Evolutionary conservation across 208 protist genomes (phyloP).

Genomic region (Trypanosoma lewisi): DNA sequence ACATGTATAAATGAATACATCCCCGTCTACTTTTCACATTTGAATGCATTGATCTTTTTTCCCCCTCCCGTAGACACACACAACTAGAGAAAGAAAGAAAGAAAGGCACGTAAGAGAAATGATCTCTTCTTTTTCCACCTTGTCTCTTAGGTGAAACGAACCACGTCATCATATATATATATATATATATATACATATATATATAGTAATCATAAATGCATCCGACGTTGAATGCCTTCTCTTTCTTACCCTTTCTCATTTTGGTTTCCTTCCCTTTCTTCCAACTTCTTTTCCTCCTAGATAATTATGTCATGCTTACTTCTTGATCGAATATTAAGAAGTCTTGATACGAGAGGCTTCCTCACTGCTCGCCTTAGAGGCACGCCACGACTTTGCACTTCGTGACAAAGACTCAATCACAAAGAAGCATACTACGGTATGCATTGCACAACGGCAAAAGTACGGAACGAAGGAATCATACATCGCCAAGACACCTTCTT

Average conservation of each 20-base stretch:
- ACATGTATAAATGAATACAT: too few relatives aligned
- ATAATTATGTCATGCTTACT: background rate
- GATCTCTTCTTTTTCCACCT: too few relatives aligned
- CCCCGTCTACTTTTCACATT: too few relatives aligned
- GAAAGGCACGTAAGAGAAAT: too few relatives aligned
- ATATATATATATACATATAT: too few relatives aligned
- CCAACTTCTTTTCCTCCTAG: background rate
- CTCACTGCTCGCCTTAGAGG: conserved; percentile 2
- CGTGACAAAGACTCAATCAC: conserved; percentile 78
- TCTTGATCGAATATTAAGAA: too few relatives aligned
- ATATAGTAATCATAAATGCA: background rate
- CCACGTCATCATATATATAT: too few relatives aligned
- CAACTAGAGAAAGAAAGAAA: too few relatives aligned
- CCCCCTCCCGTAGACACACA: too few relatives aligned
- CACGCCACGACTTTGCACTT: conserved; percentile 28
- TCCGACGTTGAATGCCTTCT: background rate
- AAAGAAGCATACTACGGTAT: conserved; percentile 92
- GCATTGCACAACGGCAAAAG: conserved; percentile 79
- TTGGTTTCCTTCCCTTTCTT: background rate
- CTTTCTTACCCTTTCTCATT: background rate
- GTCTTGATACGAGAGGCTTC: too few relatives aligned
- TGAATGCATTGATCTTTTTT: too few relatives aligned
- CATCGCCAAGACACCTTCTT: conserved; percentile 79
- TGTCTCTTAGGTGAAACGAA: too few relatives aligned
- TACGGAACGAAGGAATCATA: conserved; percentile 89